Base-by-base conservation (phyloP, 148 eudicot species). In the Vaccinium vitisidaea region DNA sequence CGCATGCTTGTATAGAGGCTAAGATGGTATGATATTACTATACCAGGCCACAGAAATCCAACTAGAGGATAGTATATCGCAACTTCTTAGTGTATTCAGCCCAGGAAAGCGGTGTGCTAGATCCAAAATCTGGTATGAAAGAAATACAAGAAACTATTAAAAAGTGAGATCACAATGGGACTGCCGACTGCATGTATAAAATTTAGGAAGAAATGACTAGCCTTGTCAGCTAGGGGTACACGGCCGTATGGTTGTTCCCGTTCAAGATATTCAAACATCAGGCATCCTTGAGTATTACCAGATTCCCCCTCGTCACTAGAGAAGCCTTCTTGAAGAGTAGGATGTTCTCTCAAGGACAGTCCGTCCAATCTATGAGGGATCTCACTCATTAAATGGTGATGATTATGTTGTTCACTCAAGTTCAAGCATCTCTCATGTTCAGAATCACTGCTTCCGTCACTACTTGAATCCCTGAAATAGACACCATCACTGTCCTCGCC, bases 41-140 rank as follows among this genome's bases (percentile, higher is more conserved):
- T 96, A 96, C 99, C 99, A 96, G 61, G 99, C 99, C 85, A 96
- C 98, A 79, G 98, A 94, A 46, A 94, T 50, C 99, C 99, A 96
- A 86, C 98, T 96, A 43, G 91, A 85, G 63, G 93, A 79, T 36
- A 89, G 89, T 56, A 96, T 48, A 89, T 96, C 97, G 86, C 95
- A 96, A 86, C 99, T 96, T 65, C 93, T 92, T 39, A 92, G 88
- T 49, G 92, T 89, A 80, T 87, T 92, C 56, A 96, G 88, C 88
- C 89, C 90, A 76, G 98, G 94, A 79, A 88, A 94, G 74, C 84
- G 84, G 80, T 25, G 81, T 25, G 94, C 94, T 79, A 96, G 98
- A 84, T 91, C 89, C 84, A 87, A 86, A 85, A 96, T 90, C 99
- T 96, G 85, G 69, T 19, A 65, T 70, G 63, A 81, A 9, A 2